Conservation (phyloP, 371 early-diverging fungal genomes). For the Blakeslea trispora region DNA sequence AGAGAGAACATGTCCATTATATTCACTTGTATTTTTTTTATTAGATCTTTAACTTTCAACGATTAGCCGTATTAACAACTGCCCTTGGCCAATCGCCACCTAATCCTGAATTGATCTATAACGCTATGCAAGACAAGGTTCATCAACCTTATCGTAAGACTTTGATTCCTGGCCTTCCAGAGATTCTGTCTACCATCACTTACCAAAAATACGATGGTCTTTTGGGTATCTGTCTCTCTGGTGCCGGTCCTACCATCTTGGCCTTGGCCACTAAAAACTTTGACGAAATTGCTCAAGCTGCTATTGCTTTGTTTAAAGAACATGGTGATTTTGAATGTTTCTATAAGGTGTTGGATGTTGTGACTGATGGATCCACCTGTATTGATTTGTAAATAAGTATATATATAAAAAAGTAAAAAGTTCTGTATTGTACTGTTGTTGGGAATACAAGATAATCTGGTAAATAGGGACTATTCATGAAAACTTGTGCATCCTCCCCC, state of each 20-base stretch:
- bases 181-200: slow-evolving; percentile 74
- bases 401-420: background rate
- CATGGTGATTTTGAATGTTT: slow-evolving; percentile 67
- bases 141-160: slow-evolving; percentile 94
- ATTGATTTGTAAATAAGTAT: slow-evolving; percentile 14
- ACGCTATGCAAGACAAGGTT: slow-evolving; percentile 92
- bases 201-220: slow-evolving; percentile 80
- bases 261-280: slow-evolving; percentile 80
- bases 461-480: too few species aligned
- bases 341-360: slow-evolving; percentile 77
- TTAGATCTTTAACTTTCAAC: slow-evolving; percentile 92
- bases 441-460: too few species aligned
- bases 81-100: slow-evolving; percentile 74
- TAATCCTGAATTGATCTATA: slow-evolving; percentile 74
- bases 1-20: background rate
- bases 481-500: too few species aligned
- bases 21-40: too few species aligned
- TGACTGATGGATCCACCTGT: slow-evolving; percentile 66
- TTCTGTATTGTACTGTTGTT: too few species aligned
- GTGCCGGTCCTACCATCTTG: slow-evolving; percentile 96
- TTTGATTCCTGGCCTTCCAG: slow-evolving; percentile 91
- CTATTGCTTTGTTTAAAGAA: slow-evolving; percentile 65
- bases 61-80: slow-evolving; percentile 84
- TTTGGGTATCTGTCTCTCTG: slow-evolving; percentile 90
- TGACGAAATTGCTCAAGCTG: slow-evolving; percentile 70